A percentile compares a stretch with the other conserved stretches of the same genome.
Conservation (phyloP, 257 asterid genomes). For the Eucommia ulmoides region DNA sequence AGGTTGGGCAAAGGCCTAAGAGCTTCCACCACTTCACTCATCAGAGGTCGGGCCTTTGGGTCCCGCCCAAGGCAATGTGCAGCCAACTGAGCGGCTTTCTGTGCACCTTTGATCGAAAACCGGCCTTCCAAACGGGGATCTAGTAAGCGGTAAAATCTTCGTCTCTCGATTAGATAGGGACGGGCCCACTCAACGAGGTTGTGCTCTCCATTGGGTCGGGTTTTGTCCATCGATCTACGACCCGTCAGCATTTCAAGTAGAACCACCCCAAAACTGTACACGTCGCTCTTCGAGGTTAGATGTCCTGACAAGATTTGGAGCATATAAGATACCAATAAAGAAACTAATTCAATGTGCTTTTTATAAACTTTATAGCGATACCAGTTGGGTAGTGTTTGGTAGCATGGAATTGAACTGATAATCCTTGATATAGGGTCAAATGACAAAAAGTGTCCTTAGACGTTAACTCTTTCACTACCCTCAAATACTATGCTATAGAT, state of each 20-base stretch:
- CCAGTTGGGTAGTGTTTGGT: too few species aligned
- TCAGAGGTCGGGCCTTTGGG: conserved; percentile 51
- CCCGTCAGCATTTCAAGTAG: conserved; percentile 61
- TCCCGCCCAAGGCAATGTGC: conserved; percentile 63
- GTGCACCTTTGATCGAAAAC: conserved; percentile 58
- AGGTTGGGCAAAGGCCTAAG: conserved; percentile 44
- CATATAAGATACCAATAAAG: background rate
- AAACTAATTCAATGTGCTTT: too few species aligned
- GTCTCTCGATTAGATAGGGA: conserved; percentile 45
- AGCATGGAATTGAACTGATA: too few species aligned
- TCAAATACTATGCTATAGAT: too few species aligned
- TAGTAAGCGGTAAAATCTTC: conserved; percentile 39
- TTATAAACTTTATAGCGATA: too few species aligned
- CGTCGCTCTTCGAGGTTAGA: conserved; percentile 71
- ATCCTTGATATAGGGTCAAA: too few species aligned
- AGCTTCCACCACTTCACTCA: conserved; percentile 65
- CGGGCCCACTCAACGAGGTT: conserved; percentile 69
- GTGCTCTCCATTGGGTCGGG: conserved; percentile 45
- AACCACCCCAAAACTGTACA: conserved; percentile 80
- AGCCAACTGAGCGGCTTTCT: conserved; percentile 46
- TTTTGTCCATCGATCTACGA: conserved; percentile 63
- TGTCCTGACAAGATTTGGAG: conserved; percentile 38
- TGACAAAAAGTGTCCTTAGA: too few species aligned
- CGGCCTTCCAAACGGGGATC: conserved; percentile 70
- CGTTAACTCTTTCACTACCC: too few species aligned